phyloP scores from a whole-genome alignment of 225 moss, liverwort and hornwort species.

The Straminergon stramineum region DNA sequence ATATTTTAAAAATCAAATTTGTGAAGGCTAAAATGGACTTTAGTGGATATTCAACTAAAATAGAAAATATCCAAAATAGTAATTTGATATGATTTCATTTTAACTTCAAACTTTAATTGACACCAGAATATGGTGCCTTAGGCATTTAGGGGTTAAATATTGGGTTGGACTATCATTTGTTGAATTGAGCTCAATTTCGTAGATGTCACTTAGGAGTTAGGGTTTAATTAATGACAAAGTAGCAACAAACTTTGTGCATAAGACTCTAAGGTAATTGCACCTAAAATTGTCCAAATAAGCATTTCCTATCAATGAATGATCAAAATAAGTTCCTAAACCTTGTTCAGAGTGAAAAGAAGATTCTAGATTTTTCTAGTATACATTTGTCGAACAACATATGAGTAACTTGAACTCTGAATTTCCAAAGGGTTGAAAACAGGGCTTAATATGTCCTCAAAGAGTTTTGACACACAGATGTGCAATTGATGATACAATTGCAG shows the following conservation, averaged over 20 bases:
- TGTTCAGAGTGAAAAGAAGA: neutral
- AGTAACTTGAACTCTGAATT: no score
- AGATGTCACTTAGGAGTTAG: no score
- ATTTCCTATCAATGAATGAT: neutral
- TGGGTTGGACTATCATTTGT: neutral
- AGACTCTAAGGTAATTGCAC: neutral
- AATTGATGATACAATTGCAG: neutral
- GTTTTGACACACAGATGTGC: neutral
- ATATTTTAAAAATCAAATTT: no score
- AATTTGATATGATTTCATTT: no score
- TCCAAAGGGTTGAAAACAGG: neutral
- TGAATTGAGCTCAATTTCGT: neutral
- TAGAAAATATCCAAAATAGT: no score
- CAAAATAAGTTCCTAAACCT: neutral
- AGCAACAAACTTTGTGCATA: neutral
- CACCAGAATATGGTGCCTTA: no score
- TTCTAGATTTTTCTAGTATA: no score
- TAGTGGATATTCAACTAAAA: no score
- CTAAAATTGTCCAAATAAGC: neutral
- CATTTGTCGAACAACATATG: neutral
- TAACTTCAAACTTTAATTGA: no score
- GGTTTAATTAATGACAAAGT: no score
- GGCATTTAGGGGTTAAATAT: no score
- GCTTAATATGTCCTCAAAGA: neutral
- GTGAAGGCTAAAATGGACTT: no score